Percentiles rank a stretch among this genome's conserved stretches.
These are phyloP conservation scores for Gnomoniopsis sp. DNA, from an alignment of 2,329 filamentous ascomycete species.

Conservation along the genomic window DNA sequence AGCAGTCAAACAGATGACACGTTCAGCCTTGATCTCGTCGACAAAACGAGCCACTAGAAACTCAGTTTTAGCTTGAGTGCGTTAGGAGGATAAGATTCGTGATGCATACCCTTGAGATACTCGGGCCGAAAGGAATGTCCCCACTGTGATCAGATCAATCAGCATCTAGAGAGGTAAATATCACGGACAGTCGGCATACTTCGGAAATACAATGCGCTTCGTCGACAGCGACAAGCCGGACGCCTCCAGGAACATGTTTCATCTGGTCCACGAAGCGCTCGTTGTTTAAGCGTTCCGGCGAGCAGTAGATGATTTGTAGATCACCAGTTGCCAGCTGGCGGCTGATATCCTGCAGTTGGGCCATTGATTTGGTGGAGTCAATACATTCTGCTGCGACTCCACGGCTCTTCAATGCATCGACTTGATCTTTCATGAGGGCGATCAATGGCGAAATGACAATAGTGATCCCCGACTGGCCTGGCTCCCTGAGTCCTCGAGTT, in stretches of 20 bases:
- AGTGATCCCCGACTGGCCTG: conserved; percentile 44
- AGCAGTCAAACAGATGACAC: conserved; percentile 58
- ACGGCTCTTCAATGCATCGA: conserved; percentile 47
- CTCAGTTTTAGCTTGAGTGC: background rate
- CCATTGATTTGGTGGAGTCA: conserved; percentile 52
- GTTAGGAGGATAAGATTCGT: conserved; percentile 9
- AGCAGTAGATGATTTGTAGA: conserved; percentile 54
- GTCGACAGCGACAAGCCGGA: conserved; percentile 55
- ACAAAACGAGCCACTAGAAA: conserved; percentile 49
- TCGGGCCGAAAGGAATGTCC: conserved; percentile 48
- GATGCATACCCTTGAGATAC: conserved; percentile 41
- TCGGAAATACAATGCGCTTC: conserved; percentile 59
- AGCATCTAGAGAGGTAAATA: conserved; percentile 5
- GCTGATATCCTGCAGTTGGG: conserved; percentile 38
- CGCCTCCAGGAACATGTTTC: conserved; percentile 49
- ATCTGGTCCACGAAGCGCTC: conserved; percentile 56
- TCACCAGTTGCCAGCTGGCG: conserved; percentile 38
- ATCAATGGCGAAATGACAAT: conserved; percentile 55
- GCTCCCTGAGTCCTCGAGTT: conserved; percentile 22
- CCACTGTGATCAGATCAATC: conserved; percentile 32
- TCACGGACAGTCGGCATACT: conserved; percentile 6
- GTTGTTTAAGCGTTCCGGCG: conserved; percentile 59
- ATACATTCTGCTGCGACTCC: conserved; percentile 51
- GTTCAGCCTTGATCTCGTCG: conserved; percentile 52
- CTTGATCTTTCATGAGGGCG: conserved; percentile 60